A percentile compares a stretch with the other conserved stretches of the same genome.
Conservation (phyloP, 768 basidiomycete genomes). For the Amanita thiersii region DNA sequence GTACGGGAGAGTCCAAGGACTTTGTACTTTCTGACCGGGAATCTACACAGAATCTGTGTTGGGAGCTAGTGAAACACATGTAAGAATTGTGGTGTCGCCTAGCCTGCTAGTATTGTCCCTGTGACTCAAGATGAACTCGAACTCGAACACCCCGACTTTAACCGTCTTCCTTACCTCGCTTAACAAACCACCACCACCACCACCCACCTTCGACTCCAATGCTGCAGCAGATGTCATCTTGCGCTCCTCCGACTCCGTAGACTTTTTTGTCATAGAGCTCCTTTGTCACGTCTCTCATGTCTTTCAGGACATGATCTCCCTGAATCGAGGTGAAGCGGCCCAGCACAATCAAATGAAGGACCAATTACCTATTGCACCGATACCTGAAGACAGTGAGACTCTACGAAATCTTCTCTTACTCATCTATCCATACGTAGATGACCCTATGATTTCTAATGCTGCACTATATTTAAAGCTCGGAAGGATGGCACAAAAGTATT, state of each 20-base stretch:
- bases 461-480: not conserved
- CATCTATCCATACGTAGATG: conserved; percentile 5
- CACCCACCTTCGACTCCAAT: no score
- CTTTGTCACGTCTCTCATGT: not conserved
- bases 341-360: conserved; percentile 1
- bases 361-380: conserved; percentile 6
- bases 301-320: conserved; percentile 3
- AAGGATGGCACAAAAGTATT: conserved; percentile 1
- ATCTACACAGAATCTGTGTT: no score
- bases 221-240: conserved; percentile 19
- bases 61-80: no score
- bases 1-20: no score
- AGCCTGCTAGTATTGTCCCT: no score
- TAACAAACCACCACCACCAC: no score
- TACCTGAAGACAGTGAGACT: conserved; percentile 10
- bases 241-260: conserved; percentile 18
- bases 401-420: conserved; percentile 10
- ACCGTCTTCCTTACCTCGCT: no score
- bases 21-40: no score
- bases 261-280: conserved; percentile 14
- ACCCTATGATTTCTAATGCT: not conserved
- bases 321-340: conserved; percentile 11
- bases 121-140: no score
- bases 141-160: no score
- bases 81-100: no score